Evolutionary conservation across 2,329 filamentous ascomycete genomes (phyloP).

Genomic region (Aspergillus candidus): DNA sequence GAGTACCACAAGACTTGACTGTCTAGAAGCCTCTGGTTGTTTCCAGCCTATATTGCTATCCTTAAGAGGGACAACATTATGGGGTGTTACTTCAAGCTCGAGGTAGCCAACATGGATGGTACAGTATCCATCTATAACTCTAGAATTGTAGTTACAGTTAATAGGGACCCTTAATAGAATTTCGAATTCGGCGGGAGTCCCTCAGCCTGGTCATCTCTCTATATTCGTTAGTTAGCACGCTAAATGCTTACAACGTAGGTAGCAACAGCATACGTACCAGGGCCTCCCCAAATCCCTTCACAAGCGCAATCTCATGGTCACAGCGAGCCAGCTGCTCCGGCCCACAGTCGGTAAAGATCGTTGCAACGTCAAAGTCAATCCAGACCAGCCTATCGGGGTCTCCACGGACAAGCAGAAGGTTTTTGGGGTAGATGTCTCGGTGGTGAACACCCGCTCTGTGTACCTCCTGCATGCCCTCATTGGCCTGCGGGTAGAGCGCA

Average conservation of each 20-base stretch:
- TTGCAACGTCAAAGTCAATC: constrained; percentile 22
- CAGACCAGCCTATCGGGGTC: constrained; percentile 15
- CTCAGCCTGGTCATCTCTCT: constrained; percentile 16
- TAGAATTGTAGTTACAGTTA: neutral
- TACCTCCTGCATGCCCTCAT: constrained; percentile 17
- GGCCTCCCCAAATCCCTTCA: constrained; percentile 9
- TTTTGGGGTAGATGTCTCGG: constrained; percentile 16
- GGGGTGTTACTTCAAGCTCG: too few relatives aligned
- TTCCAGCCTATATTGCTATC: too few relatives aligned
- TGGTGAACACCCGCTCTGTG: constrained; percentile 15
- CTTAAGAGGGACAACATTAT: too few relatives aligned
- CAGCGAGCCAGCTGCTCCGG: constrained; percentile 4
- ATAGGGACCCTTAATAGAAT: constrained; percentile 10
- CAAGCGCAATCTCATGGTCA: constrained; percentile 13
- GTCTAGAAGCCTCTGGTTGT: too few relatives aligned
- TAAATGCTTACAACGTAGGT: neutral
- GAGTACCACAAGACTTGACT: too few relatives aligned
- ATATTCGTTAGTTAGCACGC: constrained; percentile 5
- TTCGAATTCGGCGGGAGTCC: constrained; percentile 18
- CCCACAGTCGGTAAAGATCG: constrained; percentile 11
- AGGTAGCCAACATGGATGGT: too few relatives aligned
- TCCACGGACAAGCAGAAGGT: constrained; percentile 15
- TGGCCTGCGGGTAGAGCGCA: constrained; percentile 8
- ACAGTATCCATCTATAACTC: neutral
- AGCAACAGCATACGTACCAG: constrained; percentile 8